These are phyloP conservation scores for Penicillium canariense DNA, from an alignment of 495 filamentous ascomycete species.

Conservation along the genomic window DNA sequence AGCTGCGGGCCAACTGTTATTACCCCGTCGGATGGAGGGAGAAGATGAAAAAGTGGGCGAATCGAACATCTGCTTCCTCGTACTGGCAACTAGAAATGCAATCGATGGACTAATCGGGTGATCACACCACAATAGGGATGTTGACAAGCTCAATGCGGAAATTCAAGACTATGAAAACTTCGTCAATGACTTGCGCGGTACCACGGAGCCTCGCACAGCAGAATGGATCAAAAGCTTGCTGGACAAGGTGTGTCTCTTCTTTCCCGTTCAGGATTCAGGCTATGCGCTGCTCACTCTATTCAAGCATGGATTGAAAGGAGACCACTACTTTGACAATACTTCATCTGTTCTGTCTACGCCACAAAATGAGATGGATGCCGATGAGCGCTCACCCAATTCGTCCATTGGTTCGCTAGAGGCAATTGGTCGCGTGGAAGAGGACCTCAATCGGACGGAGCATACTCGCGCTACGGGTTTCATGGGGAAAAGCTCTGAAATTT, in stretches of 20 bases:
- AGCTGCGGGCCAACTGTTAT: constrained; percentile 47
- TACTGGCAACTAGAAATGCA: neutral
- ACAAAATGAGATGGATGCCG: constrained; percentile 6
- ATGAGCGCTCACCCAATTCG: constrained; percentile 22
- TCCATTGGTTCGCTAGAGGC: constrained; percentile 56
- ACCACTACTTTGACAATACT: neutral
- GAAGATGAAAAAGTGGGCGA: constrained; percentile 50
- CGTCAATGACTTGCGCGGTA: constrained; percentile 37
- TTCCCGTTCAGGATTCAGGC: neutral
- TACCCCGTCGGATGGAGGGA: constrained; percentile 61
- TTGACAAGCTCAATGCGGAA: constrained; percentile 45
- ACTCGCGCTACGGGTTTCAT: constrained; percentile 51
- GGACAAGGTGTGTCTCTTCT: constrained; percentile 35
- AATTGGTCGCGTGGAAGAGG: constrained; percentile 53
- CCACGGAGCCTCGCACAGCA: constrained; percentile 34
- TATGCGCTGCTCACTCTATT: neutral
- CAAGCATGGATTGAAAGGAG: constrained; percentile 5
- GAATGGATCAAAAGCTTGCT: constrained; percentile 39
- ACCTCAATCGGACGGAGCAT: constrained; percentile 45
- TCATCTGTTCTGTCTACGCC: neutral
- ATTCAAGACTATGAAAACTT: constrained; percentile 50
- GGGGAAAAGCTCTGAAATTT: constrained; percentile 57
- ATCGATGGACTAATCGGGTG: constrained; percentile 6
- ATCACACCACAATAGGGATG: constrained; percentile 20
- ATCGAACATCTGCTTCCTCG: neutral